Percentiles rank a stretch among this genome's conserved stretches.
Conservation (phyloP, 2,329 filamentous ascomycete genomes). For the Aureobasidium sp. region DNA sequence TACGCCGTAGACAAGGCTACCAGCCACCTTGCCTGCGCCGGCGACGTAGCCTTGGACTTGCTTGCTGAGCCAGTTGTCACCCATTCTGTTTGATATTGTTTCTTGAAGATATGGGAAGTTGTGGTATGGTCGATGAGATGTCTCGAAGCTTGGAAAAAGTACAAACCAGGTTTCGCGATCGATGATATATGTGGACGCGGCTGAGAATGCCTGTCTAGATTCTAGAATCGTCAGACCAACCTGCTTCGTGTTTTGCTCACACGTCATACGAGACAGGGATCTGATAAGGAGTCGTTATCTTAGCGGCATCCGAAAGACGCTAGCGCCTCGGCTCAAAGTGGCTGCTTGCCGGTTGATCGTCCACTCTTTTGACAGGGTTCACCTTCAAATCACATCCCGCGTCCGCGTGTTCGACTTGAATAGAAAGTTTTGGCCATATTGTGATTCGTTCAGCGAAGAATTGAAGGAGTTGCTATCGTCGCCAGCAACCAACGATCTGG, state of each 20-base stretch:
- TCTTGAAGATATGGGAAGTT: neutral
- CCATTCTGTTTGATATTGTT: neutral
- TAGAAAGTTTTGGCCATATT: neutral
- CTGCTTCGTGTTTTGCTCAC: neutral
- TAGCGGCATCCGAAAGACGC: neutral
- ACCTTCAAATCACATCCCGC: neutral
- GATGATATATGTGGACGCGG: neutral
- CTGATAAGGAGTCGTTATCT: neutral
- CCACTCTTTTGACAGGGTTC: slow-evolving; percentile 1
- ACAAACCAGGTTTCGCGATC: neutral
- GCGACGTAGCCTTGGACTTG: slow-evolving; percentile 35
- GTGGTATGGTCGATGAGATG: neutral
- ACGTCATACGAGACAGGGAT: neutral
- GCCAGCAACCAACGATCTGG: neutral
- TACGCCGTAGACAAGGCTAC: slow-evolving; percentile 34
- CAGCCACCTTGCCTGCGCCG: slow-evolving; percentile 36
- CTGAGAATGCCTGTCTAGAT: neutral
- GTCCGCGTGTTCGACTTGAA: neutral
- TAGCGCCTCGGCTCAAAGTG: neutral
- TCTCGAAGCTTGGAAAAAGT: neutral
- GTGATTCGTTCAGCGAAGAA: neutral
- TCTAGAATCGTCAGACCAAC: slow-evolving; percentile 8
- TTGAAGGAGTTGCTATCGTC: neutral
- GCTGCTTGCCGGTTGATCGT: neutral
- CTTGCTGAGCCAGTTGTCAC: slow-evolving; percentile 38